Evolutionary conservation across 768 basidiomycete genomes (phyloP).

Genomic region (Boletus insuetus): DNA sequence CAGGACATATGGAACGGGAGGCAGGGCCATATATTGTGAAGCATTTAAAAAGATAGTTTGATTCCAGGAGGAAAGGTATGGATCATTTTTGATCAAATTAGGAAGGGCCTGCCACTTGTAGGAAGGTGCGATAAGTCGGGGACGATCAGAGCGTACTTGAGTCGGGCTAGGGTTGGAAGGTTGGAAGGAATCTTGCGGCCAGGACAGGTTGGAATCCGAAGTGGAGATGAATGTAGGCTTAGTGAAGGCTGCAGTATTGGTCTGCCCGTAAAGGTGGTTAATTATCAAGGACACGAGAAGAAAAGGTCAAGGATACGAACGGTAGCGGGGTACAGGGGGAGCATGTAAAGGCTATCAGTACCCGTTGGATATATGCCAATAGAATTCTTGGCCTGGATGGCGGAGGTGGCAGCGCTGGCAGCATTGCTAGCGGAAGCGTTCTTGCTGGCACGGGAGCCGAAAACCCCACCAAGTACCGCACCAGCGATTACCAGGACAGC

Average conservation of each 20-base stretch:
- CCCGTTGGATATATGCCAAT: constrained; percentile 70
- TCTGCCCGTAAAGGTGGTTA: constrained; percentile 40
- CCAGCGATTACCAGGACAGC: constrained; percentile 60
- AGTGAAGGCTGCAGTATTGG: constrained; percentile 69
- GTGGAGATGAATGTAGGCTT: constrained; percentile 68
- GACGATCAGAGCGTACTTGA: constrained; percentile 70
- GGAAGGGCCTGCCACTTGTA: constrained; percentile 91
- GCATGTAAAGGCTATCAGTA: constrained; percentile 74
- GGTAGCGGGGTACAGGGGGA: constrained; percentile 86
- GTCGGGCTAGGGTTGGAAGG: constrained; percentile 63
- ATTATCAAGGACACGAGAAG: background rate
- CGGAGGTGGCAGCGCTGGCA: constrained; percentile 43
- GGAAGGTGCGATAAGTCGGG: constrained; percentile 84
- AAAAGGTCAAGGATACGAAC: constrained; percentile 49
- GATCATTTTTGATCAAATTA: constrained; percentile 71
- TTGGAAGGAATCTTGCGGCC: constrained; percentile 79
- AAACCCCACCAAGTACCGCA: constrained; percentile 74
- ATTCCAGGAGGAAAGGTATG: constrained; percentile 90
- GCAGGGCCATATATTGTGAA: constrained; percentile 58
- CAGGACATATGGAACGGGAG: constrained; percentile 65
- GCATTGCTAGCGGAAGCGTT: constrained; percentile 28
- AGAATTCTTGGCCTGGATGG: constrained; percentile 56
- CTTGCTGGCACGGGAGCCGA: constrained; percentile 61
- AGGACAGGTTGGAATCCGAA: constrained; percentile 49
- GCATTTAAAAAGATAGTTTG: constrained; percentile 88